phyloP scores from a whole-genome alignment of 495 filamentous ascomycete species.

The Aspergillus saccharolyticus region DNA sequence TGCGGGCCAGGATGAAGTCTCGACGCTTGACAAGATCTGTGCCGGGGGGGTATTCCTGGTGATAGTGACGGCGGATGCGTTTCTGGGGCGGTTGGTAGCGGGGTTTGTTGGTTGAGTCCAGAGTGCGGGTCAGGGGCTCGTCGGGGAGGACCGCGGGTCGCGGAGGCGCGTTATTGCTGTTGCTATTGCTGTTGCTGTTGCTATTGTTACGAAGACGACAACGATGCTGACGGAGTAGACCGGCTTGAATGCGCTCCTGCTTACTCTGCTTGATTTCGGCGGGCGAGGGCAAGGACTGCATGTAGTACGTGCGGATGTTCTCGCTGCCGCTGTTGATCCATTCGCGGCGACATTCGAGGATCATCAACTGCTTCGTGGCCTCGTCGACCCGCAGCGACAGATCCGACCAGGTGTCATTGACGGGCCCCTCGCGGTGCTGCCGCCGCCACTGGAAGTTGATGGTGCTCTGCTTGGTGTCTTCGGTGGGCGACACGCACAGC shows the following conservation, averaged over 20 bases:
- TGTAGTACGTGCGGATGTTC: slow-evolving; percentile 65
- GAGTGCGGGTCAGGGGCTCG: slow-evolving; percentile 26
- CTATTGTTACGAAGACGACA: too few species aligned
- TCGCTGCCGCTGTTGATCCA: slow-evolving; percentile 58
- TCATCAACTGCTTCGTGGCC: slow-evolving; percentile 50
- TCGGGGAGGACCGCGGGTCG: slow-evolving; percentile 20
- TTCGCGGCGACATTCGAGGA: slow-evolving; percentile 68
- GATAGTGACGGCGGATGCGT: slow-evolving; percentile 38
- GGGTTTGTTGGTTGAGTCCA: slow-evolving; percentile 31
- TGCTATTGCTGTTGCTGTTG: too few species aligned
- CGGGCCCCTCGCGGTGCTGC: slow-evolving; percentile 65
- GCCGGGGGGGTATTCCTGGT: slow-evolving; percentile 43
- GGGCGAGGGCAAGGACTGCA: slow-evolving; percentile 50
- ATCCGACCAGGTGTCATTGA: slow-evolving; percentile 73
- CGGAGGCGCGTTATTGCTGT: slow-evolving; percentile 2
- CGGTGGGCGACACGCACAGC: slow-evolving; percentile 51
- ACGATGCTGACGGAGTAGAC: not conserved
- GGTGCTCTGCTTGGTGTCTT: slow-evolving; percentile 24
- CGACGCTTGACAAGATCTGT: slow-evolving; percentile 36
- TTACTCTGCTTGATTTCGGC: slow-evolving; percentile 20
- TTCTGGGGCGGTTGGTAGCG: slow-evolving; percentile 34
- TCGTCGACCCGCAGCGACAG: slow-evolving; percentile 63
- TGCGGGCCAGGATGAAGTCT: slow-evolving; percentile 53
- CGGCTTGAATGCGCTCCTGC: not conserved
- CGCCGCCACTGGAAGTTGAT: slow-evolving; percentile 56